Conservation (phyloP, 1,139 yeast genomes). For the Waltiozyma sp. region DNA sequence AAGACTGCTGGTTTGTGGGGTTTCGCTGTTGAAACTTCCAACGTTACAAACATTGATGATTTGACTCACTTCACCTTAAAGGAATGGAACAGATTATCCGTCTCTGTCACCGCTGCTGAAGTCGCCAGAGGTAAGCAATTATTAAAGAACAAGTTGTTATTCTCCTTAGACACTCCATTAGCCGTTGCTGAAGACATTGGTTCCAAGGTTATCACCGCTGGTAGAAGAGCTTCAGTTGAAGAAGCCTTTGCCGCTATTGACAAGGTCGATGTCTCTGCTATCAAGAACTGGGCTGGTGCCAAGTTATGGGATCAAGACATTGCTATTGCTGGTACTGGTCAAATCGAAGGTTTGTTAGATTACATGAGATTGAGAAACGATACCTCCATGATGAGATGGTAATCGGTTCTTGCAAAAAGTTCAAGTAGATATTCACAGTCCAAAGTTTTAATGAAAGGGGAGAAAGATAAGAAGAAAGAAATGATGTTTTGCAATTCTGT, state of each 20-base stretch:
- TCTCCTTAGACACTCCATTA: slow-evolving; percentile 33
- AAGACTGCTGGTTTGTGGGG: slow-evolving; percentile 81
- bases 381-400: slow-evolving; percentile 81
- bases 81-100: slow-evolving; percentile 78
- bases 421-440: not conserved
- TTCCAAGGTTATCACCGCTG: slow-evolving; percentile 44
- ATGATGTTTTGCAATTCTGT: not conserved
- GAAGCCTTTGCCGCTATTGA: slow-evolving; percentile 57
- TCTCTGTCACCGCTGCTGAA: slow-evolving; percentile 67
- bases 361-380: slow-evolving; percentile 80
- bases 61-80: slow-evolving; percentile 68
- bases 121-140: slow-evolving; percentile 67
- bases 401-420: slow-evolving; percentile 8
- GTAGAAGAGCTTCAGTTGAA: slow-evolving; percentile 47
- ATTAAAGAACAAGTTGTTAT: slow-evolving; percentile 50
- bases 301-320: slow-evolving; percentile 78
- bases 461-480: not conserved
- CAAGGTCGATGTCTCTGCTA: slow-evolving; percentile 45
- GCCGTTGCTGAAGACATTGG: slow-evolving; percentile 52
- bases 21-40: slow-evolving; percentile 53
- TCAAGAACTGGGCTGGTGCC: slow-evolving; percentile 64
- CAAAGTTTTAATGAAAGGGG: not conserved
- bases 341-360: slow-evolving; percentile 72
- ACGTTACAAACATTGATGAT: slow-evolving; percentile 54
- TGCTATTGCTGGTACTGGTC: slow-evolving; percentile 75